A percentile compares a stretch with the other conserved stretches of the same genome.
These are phyloP conservation scores for Coniochaeta pulveracea DNA, from an alignment of 2,329 filamentous ascomycete species.

Conservation along the genomic window DNA sequence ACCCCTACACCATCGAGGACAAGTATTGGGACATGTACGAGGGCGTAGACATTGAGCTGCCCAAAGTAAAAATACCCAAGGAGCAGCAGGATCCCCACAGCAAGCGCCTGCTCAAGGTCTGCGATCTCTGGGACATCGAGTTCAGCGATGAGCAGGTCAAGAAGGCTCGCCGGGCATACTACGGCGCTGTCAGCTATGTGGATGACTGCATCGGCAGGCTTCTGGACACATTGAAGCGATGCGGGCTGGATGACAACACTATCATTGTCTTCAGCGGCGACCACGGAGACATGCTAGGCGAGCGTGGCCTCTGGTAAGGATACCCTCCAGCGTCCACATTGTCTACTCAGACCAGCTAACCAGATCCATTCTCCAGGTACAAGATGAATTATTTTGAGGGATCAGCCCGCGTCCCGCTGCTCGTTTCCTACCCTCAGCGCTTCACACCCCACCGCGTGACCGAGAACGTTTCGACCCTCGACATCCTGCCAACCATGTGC, in stretches of 20 bases:
- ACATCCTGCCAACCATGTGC: slow-evolving; percentile 80
- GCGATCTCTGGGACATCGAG: slow-evolving; percentile 74
- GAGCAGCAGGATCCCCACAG: slow-evolving; percentile 81
- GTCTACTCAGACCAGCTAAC: background rate
- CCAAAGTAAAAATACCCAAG: slow-evolving; percentile 65
- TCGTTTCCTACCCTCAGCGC: slow-evolving; percentile 68
- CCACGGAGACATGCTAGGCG: slow-evolving; percentile 92
- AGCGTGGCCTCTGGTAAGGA: slow-evolving; percentile 68
- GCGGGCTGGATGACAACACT: slow-evolving; percentile 71
- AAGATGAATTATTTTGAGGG: slow-evolving; percentile 97
- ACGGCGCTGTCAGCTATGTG: slow-evolving; percentile 86
- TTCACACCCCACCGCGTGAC: slow-evolving; percentile 67
- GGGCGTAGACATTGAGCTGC: slow-evolving; percentile 74
- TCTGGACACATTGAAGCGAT: slow-evolving; percentile 65
- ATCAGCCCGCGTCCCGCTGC: slow-evolving; percentile 77
- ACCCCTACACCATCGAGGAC: slow-evolving; percentile 87
- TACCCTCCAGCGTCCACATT: background rate
- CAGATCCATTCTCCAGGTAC: slow-evolving; percentile 39
- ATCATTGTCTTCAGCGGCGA: slow-evolving; percentile 89
- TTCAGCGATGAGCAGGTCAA: slow-evolving; percentile 81
- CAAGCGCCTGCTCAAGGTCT: slow-evolving; percentile 74
- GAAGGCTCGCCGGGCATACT: slow-evolving; percentile 78
- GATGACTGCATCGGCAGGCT: slow-evolving; percentile 86
- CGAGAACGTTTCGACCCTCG: slow-evolving; percentile 82
- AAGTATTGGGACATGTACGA: slow-evolving; percentile 93